phyloP scores from a whole-genome alignment of 371 early-diverging fungal species.

The Mucor indicus region DNA sequence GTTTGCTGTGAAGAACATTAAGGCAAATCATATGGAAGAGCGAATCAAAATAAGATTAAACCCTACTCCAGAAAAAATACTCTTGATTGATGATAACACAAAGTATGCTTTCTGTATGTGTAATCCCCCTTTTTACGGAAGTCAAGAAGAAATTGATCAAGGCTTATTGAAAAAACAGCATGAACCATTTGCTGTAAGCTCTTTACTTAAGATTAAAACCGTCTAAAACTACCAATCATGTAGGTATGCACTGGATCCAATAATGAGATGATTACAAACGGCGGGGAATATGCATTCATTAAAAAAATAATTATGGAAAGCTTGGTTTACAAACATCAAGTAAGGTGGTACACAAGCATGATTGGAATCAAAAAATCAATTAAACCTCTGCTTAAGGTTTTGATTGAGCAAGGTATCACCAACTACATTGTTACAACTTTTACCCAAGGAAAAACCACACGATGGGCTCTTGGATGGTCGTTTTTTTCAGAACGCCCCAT shows the following conservation, averaged over 20 bases:
- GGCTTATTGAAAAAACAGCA: constrained; percentile 37
- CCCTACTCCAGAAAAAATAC: constrained; percentile 18
- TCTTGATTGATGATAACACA: neutral
- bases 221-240: too few relatives aligned
- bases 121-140: constrained; percentile 73
- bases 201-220: too few relatives aligned
- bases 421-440: constrained; percentile 54
- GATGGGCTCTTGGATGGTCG: constrained; percentile 72
- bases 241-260: constrained; percentile 57
- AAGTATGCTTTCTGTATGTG: constrained; percentile 65
- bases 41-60: constrained; percentile 45
- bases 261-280: constrained; percentile 63
- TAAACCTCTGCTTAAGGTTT: constrained; percentile 25
- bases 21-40: constrained; percentile 42
- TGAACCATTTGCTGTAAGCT: constrained; percentile 49
- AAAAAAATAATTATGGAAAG: constrained; percentile 58
- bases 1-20: constrained; percentile 56
- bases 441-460: constrained; percentile 53
- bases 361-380: constrained; percentile 58
- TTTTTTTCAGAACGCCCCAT: constrained; percentile 38
- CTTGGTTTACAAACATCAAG: constrained; percentile 21
- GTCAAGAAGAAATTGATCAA: constrained; percentile 41
- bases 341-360: constrained; percentile 67
- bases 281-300: constrained; percentile 67
- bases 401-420: constrained; percentile 34